Conservation (phyloP, 352 stramenopile genomes). For the Globisporangium canariense region DNA sequence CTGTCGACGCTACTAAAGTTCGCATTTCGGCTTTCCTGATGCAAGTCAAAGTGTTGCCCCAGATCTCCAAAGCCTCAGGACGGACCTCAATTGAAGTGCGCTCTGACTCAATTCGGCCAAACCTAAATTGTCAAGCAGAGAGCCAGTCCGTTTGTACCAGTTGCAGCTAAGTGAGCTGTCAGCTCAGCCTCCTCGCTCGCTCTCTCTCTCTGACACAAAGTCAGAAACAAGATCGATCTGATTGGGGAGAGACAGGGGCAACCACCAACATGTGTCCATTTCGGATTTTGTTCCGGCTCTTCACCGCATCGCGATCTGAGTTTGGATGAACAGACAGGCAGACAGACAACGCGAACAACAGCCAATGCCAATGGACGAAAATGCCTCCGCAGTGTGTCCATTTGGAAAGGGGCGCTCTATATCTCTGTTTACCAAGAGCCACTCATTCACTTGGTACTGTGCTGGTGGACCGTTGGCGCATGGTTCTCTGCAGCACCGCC, state of each 20-base stretch:
- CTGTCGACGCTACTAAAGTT: neutral
- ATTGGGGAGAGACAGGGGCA: neutral
- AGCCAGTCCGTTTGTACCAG: neutral
- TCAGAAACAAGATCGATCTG: conserved; percentile 2
- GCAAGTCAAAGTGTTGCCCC: neutral
- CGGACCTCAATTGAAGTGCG: neutral
- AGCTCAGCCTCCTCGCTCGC: neutral
- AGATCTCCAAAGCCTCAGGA: neutral
- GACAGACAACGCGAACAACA: too few relatives aligned
- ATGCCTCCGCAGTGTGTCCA: neutral
- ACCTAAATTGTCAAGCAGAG: neutral
- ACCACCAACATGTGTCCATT: neutral
- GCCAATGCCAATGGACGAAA: too few relatives aligned
- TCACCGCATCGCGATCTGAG: neutral
- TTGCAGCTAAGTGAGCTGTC: neutral
- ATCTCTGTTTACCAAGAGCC: neutral
- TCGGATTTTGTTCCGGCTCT: neutral
- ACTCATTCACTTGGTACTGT: neutral
- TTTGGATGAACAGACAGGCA: neutral
- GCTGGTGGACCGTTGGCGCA: neutral
- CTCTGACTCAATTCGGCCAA: neutral
- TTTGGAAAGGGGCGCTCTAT: neutral
- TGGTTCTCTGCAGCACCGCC: neutral
- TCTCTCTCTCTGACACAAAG: neutral
- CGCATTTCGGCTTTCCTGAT: neutral